phyloP scores from a whole-genome alignment of 169 alveolate genomes.

The Babesia gibsoni region DNA sequence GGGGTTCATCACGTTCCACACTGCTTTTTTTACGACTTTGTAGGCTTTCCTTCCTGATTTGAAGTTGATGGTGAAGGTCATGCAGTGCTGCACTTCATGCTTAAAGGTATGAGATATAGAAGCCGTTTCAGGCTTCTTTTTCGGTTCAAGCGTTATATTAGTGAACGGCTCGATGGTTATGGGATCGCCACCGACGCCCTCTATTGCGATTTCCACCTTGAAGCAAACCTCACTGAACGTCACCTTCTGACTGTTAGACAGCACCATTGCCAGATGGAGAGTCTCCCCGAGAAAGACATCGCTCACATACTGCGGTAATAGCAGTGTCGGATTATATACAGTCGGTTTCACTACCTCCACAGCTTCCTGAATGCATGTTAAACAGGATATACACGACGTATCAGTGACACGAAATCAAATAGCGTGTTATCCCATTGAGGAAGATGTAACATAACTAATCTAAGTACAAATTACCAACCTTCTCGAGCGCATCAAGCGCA shows the following conservation, averaged over 20 bases:
- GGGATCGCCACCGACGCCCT: constrained; percentile 2
- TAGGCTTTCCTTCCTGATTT: constrained; percentile 8
- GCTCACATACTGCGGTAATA: constrained; percentile 37
- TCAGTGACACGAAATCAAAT: background rate
- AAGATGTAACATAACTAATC: background rate
- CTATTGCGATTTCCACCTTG: constrained; percentile 37
- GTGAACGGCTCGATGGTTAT: constrained; percentile 1
- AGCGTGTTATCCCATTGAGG: background rate
- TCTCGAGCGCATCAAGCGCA: constrained; percentile 20
- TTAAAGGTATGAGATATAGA: constrained; percentile 3
- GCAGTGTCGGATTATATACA: constrained; percentile 10
- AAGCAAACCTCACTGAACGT: constrained; percentile 17
- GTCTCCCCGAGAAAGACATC: constrained; percentile 47
- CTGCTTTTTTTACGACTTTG: constrained; percentile 19
- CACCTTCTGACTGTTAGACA: constrained; percentile 21
- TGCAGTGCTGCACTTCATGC: constrained; percentile 1
- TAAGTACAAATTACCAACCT: background rate
- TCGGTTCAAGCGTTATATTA: constrained; percentile 18
- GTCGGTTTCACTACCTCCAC: background rate
- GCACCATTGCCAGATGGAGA: constrained; percentile 22
- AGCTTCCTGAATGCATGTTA: background rate
- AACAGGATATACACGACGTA: background rate
- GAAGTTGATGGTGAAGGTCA: constrained; percentile 29
- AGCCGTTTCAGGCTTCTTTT: constrained; percentile 22
- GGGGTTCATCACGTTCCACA: constrained; percentile 43